Conservation (phyloP, 441 rosid genomes). For the Bocquillonia castaneifolia region DNA sequence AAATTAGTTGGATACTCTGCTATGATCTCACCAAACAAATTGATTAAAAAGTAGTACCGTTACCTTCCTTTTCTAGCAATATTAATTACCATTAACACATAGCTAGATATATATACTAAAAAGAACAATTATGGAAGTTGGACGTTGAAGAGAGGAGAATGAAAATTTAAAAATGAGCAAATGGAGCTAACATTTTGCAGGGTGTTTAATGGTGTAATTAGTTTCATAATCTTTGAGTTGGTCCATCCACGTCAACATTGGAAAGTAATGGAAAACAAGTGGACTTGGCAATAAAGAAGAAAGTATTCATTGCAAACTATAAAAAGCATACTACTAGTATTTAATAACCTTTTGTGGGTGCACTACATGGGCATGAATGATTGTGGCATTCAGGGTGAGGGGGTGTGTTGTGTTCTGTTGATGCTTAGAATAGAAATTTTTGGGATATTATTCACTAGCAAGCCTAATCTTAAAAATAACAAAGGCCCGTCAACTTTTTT, state of each 20-base stretch:
- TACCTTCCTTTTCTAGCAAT: neutral
- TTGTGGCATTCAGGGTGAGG: conserved; percentile 1
- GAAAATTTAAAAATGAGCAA: neutral
- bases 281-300: neutral
- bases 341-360: neutral
- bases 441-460: neutral
- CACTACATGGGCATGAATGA: conserved; percentile 27
- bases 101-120: too few relatives aligned
- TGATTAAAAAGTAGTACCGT: neutral
- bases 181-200: neutral
- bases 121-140: neutral
- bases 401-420: too few relatives aligned
- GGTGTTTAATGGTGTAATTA: neutral
- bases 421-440: neutral
- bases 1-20: too few relatives aligned
- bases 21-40: neutral
- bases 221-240: neutral
- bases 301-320: neutral
- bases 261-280: neutral
- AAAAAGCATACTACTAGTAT: neutral
- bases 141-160: neutral
- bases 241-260: conserved; percentile 3
- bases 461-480: neutral
- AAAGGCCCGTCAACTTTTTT: conserved; percentile 24
- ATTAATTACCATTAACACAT: too few relatives aligned